Conservation (phyloP, 164 flowering plant genomes). For the Vitis riparia region DNA sequence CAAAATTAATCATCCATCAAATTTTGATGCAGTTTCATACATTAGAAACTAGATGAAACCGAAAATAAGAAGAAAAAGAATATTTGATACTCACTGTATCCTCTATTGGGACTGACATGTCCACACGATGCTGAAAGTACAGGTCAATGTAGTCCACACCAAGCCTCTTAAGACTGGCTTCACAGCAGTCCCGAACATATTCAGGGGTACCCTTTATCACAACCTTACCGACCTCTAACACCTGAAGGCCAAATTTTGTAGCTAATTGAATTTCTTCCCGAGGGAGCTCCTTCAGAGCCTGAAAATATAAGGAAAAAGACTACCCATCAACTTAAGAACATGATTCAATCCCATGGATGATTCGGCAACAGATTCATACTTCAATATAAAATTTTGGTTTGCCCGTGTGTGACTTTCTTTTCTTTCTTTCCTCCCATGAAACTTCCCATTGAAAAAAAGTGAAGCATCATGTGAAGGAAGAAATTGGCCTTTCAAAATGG, state of each 20-base stretch:
- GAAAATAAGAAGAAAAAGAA: neutral
- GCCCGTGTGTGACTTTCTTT: no score
- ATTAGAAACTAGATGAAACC: neutral
- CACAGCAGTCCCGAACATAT: conserved; percentile 64
- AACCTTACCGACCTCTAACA: neutral
- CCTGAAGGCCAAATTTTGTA: conserved; percentile 45
- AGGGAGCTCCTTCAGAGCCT: conserved; percentile 61
- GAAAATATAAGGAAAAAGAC: conserved; percentile 1
- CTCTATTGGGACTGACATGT: conserved; percentile 57
- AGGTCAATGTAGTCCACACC: conserved; percentile 69
- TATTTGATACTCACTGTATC: conserved; percentile 43
- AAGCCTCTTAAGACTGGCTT: conserved; percentile 64
- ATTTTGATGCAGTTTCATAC: neutral
- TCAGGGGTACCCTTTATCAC: conserved; percentile 52
- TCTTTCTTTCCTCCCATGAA: neutral
- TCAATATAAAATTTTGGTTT: no score
- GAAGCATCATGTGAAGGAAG: no score
- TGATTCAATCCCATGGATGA: no score
- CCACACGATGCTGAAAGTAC: conserved; percentile 66
- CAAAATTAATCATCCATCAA: neutral
- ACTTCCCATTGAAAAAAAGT: neutral
- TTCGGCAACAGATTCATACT: no score
- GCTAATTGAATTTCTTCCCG: conserved; percentile 55
- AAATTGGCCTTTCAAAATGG: no score
- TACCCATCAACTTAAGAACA: neutral